A percentile compares a stretch with the other conserved stretches of the same genome.
Evolutionary conservation across 179 eudicot species (phyloP).

Genomic region (Silene noctiflora): DNA sequence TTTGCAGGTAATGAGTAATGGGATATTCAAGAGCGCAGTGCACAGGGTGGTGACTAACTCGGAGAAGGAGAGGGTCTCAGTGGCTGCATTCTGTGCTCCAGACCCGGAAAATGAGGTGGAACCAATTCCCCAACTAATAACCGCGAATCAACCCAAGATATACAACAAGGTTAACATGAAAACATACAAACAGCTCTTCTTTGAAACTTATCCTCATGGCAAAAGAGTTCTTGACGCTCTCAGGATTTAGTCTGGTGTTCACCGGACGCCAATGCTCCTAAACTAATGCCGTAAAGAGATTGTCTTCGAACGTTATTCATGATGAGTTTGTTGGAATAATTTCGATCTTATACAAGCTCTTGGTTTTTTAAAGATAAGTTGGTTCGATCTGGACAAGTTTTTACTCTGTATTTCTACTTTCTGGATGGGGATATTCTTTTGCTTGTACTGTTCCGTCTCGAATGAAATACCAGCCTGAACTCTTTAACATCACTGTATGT

Average conservation of each 20-base stretch:
- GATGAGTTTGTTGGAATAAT: too few species aligned
- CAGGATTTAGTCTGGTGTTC: constrained; percentile 4
- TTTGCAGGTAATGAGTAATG: constrained; percentile 35
- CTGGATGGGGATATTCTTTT: too few species aligned
- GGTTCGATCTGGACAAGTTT: too few species aligned
- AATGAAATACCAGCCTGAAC: too few species aligned
- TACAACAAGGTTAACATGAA: too few species aligned
- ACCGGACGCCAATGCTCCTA: neutral
- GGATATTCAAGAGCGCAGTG: constrained; percentile 29
- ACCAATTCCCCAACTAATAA: constrained; percentile 26
- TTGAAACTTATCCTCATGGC: constrained; percentile 23
- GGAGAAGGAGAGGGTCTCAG: constrained; percentile 26
- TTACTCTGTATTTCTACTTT: too few species aligned
- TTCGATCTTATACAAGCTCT: too few species aligned
- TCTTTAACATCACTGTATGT: too few species aligned
- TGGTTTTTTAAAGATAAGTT: too few species aligned
- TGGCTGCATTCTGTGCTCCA: constrained; percentile 28
- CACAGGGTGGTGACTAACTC: constrained; percentile 34
- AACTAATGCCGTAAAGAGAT: neutral
- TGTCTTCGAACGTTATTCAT: too few species aligned
- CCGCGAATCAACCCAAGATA: constrained; percentile 18
- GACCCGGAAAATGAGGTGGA: constrained; percentile 23
- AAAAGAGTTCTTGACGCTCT: constrained; percentile 29
- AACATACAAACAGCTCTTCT: constrained; percentile 22
- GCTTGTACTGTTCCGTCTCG: too few species aligned